Base-by-base conservation (phyloP, 345 rosid genomes). In the Psidium friedrichsthalianum region DNA sequence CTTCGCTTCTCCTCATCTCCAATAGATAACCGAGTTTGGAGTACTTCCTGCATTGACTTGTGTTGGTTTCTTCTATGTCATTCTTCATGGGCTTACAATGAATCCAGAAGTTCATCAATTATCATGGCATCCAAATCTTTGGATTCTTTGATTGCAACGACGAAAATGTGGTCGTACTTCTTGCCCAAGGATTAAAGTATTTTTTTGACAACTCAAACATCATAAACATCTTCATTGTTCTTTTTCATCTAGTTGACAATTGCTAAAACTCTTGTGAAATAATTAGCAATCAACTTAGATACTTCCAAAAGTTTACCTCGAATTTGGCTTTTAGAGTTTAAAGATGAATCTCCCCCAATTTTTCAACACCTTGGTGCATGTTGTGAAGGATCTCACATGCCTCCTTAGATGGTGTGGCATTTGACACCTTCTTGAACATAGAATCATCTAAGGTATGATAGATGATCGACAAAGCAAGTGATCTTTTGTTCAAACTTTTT, bases 241-340 rank as follows among this genome's bases (percentile, higher is more conserved):
- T 3, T 49, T 49, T 49, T 49, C 51, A 49, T 49, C 12, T 49
- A 2, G 51, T 49, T 49, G 11, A 10, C 12, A 49, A 49, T 6
- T 86, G 25, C 12, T 20, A 42, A 21, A 18, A 86, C 51, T 18
- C 83, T 4, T 21, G 16, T 32, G 12, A 74, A 83, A 27, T 64
- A 88, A 2, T 88, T 11, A 49, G 11, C 51, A 49, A 9, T 49
- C 51, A 9, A 49, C 51, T 49, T 11, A 49, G 11, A 49, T 49
- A 9, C 51, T 49, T 49, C 11, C 51, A 49, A 9, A 49, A 3
- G 12, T 10, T 9, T 49, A 49, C 51, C 51, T 49, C 51, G 25
- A 25, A 88, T 32, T 86, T 76, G 21, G n/a, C 83, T 29, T 81
- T 11, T 20, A 88, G 56, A 22, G 85, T 51, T 55, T 88, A 86